phyloP scores from a whole-genome alignment of 2,329 filamentous ascomycete genomes.

The Monosporascus sp. region DNA sequence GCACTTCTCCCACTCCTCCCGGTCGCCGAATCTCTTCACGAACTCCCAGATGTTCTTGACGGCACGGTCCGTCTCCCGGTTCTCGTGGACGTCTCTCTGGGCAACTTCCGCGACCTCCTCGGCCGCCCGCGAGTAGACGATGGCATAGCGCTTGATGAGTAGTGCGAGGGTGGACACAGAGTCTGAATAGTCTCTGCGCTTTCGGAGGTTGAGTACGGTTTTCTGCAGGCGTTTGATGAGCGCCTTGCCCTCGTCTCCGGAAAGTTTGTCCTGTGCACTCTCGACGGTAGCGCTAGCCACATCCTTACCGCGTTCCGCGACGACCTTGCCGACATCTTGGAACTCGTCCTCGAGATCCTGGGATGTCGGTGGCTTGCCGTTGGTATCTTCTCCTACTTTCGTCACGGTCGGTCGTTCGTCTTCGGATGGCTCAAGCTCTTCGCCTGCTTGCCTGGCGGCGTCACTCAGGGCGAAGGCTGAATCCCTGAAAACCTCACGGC shows the following conservation, averaged over 20 bases:
- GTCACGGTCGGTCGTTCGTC: slow-evolving; percentile 53
- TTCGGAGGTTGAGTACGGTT: slow-evolving; percentile 66
- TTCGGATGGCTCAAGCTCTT: slow-evolving; percentile 64
- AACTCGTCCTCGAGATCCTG: slow-evolving; percentile 59
- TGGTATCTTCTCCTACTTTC: slow-evolving; percentile 21
- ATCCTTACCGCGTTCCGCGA: slow-evolving; percentile 35
- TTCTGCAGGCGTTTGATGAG: slow-evolving; percentile 72
- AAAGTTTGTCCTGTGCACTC: slow-evolving; percentile 69
- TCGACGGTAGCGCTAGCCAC: slow-evolving; percentile 44
- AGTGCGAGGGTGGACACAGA: slow-evolving; percentile 75
- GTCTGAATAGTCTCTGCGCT: slow-evolving; percentile 76
- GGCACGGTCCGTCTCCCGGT: slow-evolving; percentile 69
- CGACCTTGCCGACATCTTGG: slow-evolving; percentile 50
- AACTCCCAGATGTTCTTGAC: slow-evolving; percentile 77
- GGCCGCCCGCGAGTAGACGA: slow-evolving; percentile 68
- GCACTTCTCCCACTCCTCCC: slow-evolving; percentile 68
- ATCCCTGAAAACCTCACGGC: slow-evolving; percentile 79
- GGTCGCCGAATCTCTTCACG: slow-evolving; percentile 72
- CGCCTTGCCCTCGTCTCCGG: slow-evolving; percentile 66
- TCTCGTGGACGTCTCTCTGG: slow-evolving; percentile 67
- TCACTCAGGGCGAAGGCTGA: slow-evolving; percentile 75
- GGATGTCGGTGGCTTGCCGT: slow-evolving; percentile 41
- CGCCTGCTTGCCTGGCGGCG: slow-evolving; percentile 68
- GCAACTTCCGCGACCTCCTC: slow-evolving; percentile 61
- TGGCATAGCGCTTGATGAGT: slow-evolving; percentile 72